Conservation (phyloP, 345 rosid genomes). For the Hypericum perforatum region DNA sequence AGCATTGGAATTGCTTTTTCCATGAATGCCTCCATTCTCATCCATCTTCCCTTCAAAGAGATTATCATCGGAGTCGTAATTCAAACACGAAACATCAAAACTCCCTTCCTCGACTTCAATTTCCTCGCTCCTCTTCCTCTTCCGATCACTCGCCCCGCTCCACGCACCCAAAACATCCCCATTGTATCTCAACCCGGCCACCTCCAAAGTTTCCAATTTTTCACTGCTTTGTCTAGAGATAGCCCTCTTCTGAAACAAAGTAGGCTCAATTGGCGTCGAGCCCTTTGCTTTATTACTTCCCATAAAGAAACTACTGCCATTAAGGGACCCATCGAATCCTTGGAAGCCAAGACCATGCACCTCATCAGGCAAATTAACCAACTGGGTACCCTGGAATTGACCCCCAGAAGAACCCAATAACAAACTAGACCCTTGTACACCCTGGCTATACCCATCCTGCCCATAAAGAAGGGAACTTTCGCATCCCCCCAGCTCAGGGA, state of each 20-base stretch:
- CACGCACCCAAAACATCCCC: conserved; percentile 11
- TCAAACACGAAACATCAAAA: conserved; percentile 53
- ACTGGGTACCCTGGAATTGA: conserved; percentile 29
- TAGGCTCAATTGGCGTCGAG: conserved; percentile 55
- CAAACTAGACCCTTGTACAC: conserved; percentile 22
- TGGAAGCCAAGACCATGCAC: conserved; percentile 25
- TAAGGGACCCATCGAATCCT: conserved; percentile 36
- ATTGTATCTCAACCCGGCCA: conserved; percentile 29
- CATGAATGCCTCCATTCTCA: conserved; percentile 35
- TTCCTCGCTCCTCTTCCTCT: conserved; percentile 29
- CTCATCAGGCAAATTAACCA: conserved; percentile 29
- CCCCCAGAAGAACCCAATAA: conserved; percentile 23
- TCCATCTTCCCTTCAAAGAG: conserved; percentile 29
- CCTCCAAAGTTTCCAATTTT: conserved; percentile 45
- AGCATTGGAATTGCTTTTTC: conserved; percentile 36
- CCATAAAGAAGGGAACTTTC: conserved; percentile 30
- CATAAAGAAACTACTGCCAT: conserved; percentile 13
- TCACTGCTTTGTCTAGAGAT: conserved; percentile 38
- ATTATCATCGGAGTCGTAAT: conserved; percentile 70
- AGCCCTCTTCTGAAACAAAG: conserved; percentile 79
- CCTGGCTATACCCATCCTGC: conserved; percentile 28
- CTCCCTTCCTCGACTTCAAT: conserved; percentile 45
- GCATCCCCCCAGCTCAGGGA: conserved; percentile 48
- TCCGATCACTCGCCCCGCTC: conserved; percentile 20
- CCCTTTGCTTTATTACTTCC: conserved; percentile 26